A percentile compares a stretch with the other conserved stretches of the same genome.
Conservation (phyloP, 2,329 filamentous ascomycete genomes). For the Pseudogymnoascus sp. region DNA sequence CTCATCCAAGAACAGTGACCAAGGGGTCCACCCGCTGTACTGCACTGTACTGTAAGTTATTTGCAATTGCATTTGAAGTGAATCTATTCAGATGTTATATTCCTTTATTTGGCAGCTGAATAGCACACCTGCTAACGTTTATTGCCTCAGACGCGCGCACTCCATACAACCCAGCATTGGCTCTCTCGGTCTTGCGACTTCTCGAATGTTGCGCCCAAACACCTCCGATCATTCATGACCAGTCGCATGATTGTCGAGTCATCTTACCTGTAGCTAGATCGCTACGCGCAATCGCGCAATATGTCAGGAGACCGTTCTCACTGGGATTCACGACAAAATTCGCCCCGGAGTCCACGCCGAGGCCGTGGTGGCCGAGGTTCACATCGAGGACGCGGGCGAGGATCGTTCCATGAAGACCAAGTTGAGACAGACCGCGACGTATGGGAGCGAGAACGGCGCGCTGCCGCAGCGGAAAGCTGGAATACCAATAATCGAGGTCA, state of each 20-base stretch:
- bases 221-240: background rate
- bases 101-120: background rate
- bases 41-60: background rate
- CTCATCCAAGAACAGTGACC: background rate
- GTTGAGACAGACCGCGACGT: background rate
- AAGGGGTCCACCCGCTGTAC: background rate
- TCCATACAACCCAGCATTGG: background rate
- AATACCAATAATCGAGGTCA: background rate
- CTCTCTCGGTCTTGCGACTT: background rate
- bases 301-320: background rate
- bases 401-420: background rate
- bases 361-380: background rate
- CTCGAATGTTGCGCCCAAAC: background rate
- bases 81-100: background rate
- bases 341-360: background rate
- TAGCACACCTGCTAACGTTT: background rate
- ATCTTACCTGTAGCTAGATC: background rate
- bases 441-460: background rate
- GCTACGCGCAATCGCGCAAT: background rate
- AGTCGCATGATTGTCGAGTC: background rate
- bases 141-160: background rate
- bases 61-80: background rate
- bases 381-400: background rate
- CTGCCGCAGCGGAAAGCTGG: background rate
- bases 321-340: background rate